Conservation (phyloP, 2,329 filamentous ascomycete species). For the Keithomyces neogunnii region DNA sequence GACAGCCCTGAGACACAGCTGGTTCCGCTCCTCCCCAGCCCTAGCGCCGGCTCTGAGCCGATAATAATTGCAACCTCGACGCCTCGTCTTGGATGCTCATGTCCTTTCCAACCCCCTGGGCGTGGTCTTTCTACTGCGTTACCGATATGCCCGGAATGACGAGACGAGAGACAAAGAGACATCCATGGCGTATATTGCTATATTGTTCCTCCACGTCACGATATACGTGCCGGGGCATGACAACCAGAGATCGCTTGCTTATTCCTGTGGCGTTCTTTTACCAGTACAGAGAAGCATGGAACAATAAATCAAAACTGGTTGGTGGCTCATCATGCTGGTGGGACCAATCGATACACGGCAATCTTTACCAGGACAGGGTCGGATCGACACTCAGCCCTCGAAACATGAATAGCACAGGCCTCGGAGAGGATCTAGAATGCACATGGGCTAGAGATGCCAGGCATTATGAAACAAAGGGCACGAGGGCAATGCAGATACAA, state of each 20-base stretch:
- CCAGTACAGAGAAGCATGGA: no score
- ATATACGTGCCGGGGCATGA: no score
- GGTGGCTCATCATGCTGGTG: no score
- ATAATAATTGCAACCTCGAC: not conserved
- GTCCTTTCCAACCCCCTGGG: not conserved
- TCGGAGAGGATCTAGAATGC: not conserved
- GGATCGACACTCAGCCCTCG: not conserved
- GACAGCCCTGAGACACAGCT: no score
- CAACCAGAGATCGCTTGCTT: not conserved
- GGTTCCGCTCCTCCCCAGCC: no score
- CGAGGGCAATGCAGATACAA: not conserved
- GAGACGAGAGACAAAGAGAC: not conserved
- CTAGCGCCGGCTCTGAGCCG: no score
- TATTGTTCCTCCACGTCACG: no score
- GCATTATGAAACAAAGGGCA: not conserved
- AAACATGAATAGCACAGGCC: not conserved
- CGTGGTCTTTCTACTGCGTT: not conserved
- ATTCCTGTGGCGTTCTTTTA: not conserved
- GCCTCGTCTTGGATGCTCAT: not conserved
- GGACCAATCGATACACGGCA: not conserved
- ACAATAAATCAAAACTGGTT: no score
- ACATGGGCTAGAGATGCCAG: not conserved
- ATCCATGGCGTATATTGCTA: not conserved
- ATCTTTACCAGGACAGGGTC: not conserved
- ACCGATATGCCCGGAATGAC: conserved; percentile 1